Evolutionary conservation across 2,329 filamentous ascomycete genomes (phyloP).

Genomic region (Alternaria incomplexa): DNA sequence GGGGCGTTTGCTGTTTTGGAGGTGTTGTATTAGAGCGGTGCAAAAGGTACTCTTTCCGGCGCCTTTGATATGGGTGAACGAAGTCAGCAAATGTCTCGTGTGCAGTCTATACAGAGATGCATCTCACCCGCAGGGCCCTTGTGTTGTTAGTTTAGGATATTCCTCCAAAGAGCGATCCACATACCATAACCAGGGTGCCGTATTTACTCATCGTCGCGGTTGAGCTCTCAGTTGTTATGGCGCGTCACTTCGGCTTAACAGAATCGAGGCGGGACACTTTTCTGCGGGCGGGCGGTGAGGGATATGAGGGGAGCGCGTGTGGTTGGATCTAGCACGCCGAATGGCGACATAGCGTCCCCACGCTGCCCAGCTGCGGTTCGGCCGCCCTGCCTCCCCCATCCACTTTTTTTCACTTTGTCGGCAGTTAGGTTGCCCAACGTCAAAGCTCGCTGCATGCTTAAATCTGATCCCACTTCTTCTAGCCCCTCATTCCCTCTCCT

Average conservation of each 20-base stretch:
- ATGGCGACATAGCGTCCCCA: too few relatives aligned
- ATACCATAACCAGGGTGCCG: conserved; percentile 86
- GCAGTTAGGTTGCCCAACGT: conserved; percentile 30
- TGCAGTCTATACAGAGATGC: too few relatives aligned
- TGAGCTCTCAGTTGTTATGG: not conserved
- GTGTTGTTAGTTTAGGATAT: conserved; percentile 3
- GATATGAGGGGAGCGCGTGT: conserved; percentile 6
- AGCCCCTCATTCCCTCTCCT: conserved; percentile 28
- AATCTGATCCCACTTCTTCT: conserved; percentile 30
- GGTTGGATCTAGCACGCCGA: conserved; percentile 15
- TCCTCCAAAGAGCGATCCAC: not conserved
- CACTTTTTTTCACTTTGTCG: conserved; percentile 32
- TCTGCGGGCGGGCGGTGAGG: conserved; percentile 14
- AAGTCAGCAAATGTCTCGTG: too few relatives aligned
- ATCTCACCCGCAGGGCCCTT: conserved; percentile 60
- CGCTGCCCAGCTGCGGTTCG: not conserved
- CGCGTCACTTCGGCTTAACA: conserved; percentile 8
- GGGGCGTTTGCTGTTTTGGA: conserved; percentile 87
- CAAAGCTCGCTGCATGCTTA: conserved; percentile 30
- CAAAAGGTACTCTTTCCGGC: conserved; percentile 65
- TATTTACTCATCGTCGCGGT: conserved; percentile 80
- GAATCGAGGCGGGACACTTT: conserved; percentile 18
- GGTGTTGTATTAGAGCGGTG: conserved; percentile 88
- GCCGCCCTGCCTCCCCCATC: not conserved
- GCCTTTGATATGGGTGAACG: too few relatives aligned